Conservation (phyloP, 352 stramenopile species). For the Hyaloperonospora arabidopsidis region DNA sequence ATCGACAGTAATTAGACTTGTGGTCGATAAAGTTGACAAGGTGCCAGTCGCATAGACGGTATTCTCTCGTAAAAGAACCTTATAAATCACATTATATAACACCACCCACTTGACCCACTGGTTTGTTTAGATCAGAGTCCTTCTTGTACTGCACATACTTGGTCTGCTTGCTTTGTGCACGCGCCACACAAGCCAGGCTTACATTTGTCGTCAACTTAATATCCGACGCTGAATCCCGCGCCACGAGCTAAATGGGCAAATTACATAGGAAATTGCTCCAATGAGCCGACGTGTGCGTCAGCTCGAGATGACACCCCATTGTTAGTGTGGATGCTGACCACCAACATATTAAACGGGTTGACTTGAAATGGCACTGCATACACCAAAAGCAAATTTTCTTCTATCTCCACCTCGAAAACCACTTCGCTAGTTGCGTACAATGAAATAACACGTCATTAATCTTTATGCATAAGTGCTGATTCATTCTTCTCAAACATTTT, state of each 20-base stretch:
- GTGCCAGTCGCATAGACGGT: no score
- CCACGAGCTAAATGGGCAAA: not conserved
- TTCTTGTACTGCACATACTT: not conserved
- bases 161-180: not conserved
- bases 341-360: no score
- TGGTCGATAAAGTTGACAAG: slow-evolving; percentile 11
- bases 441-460: no score
- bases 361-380: not conserved
- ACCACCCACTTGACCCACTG: not conserved
- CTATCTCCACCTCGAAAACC: not conserved
- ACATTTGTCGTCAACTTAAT: not conserved
- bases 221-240: not conserved
- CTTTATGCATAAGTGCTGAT: not conserved
- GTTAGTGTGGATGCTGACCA: no score
- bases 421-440: no score
- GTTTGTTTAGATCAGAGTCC: not conserved
- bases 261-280: not conserved
- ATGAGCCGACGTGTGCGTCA: no score
- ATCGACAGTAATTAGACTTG: slow-evolving; percentile 8
- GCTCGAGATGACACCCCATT: no score
- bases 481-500: not conserved
- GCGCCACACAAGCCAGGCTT: not conserved
- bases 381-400: not conserved
- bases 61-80: not conserved
- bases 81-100: not conserved